Conservation (phyloP, 495 filamentous ascomycete genomes). For the Endocarpon pusillum region DNA sequence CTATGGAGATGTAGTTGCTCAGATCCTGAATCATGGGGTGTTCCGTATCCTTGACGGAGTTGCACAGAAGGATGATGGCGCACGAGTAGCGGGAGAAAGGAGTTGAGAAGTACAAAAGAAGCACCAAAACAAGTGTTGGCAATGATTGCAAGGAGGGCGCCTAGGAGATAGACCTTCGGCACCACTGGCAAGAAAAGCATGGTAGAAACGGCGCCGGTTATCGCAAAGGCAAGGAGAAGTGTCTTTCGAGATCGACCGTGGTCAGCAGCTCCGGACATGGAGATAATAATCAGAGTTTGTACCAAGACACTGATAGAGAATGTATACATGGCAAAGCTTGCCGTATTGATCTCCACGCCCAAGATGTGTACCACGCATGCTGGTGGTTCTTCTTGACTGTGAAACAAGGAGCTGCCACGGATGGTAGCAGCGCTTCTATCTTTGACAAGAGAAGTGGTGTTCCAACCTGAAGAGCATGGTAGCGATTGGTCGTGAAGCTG, state of each 20-base stretch:
- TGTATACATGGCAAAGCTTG: constrained; percentile 96
- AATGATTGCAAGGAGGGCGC: constrained; percentile 66
- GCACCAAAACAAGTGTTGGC: constrained; percentile 83
- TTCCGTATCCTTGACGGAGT: constrained; percentile 3
- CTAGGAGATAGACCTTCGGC: constrained; percentile 58
- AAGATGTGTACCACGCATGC: constrained; percentile 63
- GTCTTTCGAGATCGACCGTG: constrained; percentile 87
- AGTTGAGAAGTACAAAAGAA: constrained; percentile 73
- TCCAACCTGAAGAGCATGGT: constrained; percentile 45
- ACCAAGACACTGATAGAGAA: constrained; percentile 83
- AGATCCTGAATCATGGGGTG: constrained; percentile 5
- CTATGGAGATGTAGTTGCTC: constrained; percentile 7
- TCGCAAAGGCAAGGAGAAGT: constrained; percentile 67
- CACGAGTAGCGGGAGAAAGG: constrained; percentile 66
- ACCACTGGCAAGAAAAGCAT: constrained; percentile 79
- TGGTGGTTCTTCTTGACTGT: background rate
- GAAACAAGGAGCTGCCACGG: background rate
- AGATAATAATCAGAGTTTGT: constrained; percentile 80
- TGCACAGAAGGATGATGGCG: constrained; percentile 47
- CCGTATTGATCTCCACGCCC: constrained; percentile 80
- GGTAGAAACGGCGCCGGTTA: constrained; percentile 59
- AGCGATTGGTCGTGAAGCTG: constrained; percentile 55
- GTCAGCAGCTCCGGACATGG: constrained; percentile 89
- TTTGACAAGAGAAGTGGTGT: constrained; percentile 16
- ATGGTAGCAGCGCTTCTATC: too few species aligned